Conservation (phyloP, 768 basidiomycete species). For the Mycena chlorophos region DNA sequence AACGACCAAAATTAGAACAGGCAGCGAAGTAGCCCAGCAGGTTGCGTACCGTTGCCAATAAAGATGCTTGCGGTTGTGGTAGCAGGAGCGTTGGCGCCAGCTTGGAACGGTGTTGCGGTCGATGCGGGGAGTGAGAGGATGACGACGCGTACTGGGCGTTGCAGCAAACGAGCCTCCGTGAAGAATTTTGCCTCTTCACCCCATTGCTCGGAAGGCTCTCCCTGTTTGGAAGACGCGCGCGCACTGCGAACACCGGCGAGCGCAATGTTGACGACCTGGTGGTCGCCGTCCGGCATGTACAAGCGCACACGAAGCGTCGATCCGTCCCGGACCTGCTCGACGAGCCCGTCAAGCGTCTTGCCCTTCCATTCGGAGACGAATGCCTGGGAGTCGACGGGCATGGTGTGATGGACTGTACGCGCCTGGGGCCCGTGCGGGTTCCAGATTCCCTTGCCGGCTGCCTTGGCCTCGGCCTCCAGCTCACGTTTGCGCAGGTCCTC, state of each 20-base stretch:
- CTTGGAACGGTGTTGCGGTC: slow-evolving; percentile 79
- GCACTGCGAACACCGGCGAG: slow-evolving; percentile 81
- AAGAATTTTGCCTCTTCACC: slow-evolving; percentile 96
- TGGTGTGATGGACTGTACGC: slow-evolving; percentile 73
- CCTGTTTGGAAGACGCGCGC: slow-evolving; percentile 66
- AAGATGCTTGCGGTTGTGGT: slow-evolving; percentile 79
- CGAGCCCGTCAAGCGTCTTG: slow-evolving; percentile 85
- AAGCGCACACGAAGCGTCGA: slow-evolving; percentile 87
- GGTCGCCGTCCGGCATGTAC: slow-evolving; percentile 83
- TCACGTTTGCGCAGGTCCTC: slow-evolving; percentile 49
- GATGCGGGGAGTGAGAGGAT: slow-evolving; percentile 80
- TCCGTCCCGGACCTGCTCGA: slow-evolving; percentile 93
- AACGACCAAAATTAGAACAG: background rate
- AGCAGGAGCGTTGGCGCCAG: slow-evolving; percentile 47
- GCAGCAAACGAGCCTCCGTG: slow-evolving; percentile 84
- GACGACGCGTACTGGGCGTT: slow-evolving; percentile 72
- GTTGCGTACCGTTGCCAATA: slow-evolving; percentile 74
- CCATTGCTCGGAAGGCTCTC: slow-evolving; percentile 79
- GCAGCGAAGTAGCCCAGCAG: slow-evolving; percentile 7
- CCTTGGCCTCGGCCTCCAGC: slow-evolving; percentile 73
- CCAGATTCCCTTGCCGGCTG: slow-evolving; percentile 81
- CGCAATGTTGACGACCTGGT: slow-evolving; percentile 86
- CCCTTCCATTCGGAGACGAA: slow-evolving; percentile 93
- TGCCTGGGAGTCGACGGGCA: slow-evolving; percentile 87
- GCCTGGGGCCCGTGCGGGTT: slow-evolving; percentile 80